Evolutionary conservation across 768 basidiomycete species (phyloP).

Genomic region (Scleroderma bovista): DNA sequence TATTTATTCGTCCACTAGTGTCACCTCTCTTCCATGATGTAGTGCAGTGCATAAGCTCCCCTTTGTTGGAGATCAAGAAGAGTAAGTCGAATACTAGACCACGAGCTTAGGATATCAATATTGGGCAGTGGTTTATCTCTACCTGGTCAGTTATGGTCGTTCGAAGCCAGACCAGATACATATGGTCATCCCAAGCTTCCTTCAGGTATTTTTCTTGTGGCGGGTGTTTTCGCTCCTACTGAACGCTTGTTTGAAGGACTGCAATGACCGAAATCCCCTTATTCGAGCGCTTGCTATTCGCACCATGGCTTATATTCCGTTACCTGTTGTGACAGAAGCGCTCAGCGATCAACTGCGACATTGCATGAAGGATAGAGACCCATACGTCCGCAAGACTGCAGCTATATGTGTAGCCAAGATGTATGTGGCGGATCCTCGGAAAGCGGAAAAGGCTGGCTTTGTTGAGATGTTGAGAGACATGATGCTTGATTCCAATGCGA

Average conservation of each 20-base stretch:
- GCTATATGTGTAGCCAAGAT: constrained; percentile 97
- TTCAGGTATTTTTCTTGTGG: constrained; percentile 53
- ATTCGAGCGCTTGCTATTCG: constrained; percentile 96
- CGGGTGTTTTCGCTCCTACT: constrained; percentile 7
- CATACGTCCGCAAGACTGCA: constrained; percentile 98
- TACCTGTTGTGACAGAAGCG: constrained; percentile 80
- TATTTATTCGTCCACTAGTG: constrained; percentile 48
- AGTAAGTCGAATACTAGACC: constrained; percentile 48
- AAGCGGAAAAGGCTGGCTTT: constrained; percentile 86
- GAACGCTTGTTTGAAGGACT: constrained; percentile 57
- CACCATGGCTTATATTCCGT: constrained; percentile 98
- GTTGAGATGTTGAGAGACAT: constrained; percentile 88
- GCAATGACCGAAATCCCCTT: constrained; percentile 91
- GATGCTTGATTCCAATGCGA: constrained; percentile 90
- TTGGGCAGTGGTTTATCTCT: constrained; percentile 88
- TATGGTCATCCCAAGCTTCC: constrained; percentile 84
- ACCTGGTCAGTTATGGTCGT: constrained; percentile 94
- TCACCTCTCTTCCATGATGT: constrained; percentile 94
- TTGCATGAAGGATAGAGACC: constrained; percentile 89
- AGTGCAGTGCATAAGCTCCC: constrained; percentile 91
- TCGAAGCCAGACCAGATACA: constrained; percentile 91
- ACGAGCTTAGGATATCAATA: neutral
- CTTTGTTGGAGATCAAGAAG: constrained; percentile 97
- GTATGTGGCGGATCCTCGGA: constrained; percentile 80
- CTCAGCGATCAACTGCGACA: constrained; percentile 88